Conservation (phyloP, 2,329 filamentous ascomycete genomes). For the Graphilbum ipis-grandicollis region DNA sequence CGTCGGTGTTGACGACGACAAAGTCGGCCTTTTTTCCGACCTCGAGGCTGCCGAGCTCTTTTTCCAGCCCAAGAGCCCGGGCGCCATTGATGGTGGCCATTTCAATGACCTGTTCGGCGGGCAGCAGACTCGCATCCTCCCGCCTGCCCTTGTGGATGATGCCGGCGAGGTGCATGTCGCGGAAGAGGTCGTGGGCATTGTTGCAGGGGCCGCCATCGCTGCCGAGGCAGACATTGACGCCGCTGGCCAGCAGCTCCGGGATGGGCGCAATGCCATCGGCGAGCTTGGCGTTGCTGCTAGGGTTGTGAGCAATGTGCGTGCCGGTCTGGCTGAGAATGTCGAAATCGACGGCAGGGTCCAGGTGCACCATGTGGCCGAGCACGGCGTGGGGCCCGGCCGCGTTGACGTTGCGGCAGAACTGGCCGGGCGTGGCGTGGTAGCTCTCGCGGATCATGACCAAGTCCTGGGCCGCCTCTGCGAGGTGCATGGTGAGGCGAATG, state of each 20-base stretch:
- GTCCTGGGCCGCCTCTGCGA: neutral
- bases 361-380: constrained; percentile 2
- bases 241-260: constrained; percentile 9
- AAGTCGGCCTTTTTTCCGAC: constrained; percentile 25
- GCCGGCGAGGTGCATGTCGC: constrained; percentile 8
- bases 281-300: constrained; percentile 2
- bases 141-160: constrained; percentile 12
- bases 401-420: neutral
- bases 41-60: constrained; percentile 21
- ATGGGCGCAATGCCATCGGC: constrained; percentile 2
- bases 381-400: neutral
- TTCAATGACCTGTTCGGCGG: constrained; percentile 8
- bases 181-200: constrained; percentile 12
- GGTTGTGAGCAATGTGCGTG: constrained; percentile 1
- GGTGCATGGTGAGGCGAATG: constrained; percentile 1
- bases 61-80: constrained; percentile 19
- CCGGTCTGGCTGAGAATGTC: neutral
- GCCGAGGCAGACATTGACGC: constrained; percentile 14
- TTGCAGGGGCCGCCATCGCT: constrained; percentile 12
- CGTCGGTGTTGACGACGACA: constrained; percentile 17
- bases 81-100: constrained; percentile 27
- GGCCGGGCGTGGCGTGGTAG: neutral
- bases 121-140: constrained; percentile 6
- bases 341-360: neutral
- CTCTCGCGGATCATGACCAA: neutral